A percentile compares a stretch with the other conserved stretches of the same genome.
phyloP scores from a whole-genome alignment of 495 filamentous ascomycete species.

The Penicillium herquei region DNA sequence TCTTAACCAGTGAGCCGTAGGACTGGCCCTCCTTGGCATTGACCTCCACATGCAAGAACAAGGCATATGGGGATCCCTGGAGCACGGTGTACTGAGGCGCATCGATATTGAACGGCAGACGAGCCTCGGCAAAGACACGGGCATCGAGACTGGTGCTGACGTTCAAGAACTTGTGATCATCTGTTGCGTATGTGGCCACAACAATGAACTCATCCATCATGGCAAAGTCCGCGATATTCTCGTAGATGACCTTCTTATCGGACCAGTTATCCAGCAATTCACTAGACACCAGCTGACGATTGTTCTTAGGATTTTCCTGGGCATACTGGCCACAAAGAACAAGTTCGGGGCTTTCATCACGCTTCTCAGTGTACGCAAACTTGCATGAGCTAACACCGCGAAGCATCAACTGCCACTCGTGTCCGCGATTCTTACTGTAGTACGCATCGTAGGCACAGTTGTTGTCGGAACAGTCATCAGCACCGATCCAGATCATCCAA shows the following conservation, averaged over 20 bases:
- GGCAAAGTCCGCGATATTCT: conserved; percentile 78
- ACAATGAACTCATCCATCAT: conserved; percentile 95
- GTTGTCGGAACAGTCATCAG: conserved; percentile 50
- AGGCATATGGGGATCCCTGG: conserved; percentile 85
- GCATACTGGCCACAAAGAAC: conserved; percentile 78
- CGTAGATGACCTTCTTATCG: conserved; percentile 54
- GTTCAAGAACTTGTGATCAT: conserved; percentile 64
- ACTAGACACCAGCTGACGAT: conserved; percentile 68
- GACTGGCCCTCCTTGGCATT: conserved; percentile 56
- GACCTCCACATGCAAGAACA: conserved; percentile 88
- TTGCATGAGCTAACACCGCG: conserved; percentile 73
- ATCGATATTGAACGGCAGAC: conserved; percentile 79
- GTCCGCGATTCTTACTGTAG: conserved; percentile 70
- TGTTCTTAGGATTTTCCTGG: conserved; percentile 56
- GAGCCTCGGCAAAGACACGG: conserved; percentile 71
- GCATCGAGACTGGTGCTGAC: conserved; percentile 84
- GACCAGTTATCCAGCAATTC: conserved; percentile 54
- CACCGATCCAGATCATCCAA: conserved; percentile 89
- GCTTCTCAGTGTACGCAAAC: conserved; percentile 71
- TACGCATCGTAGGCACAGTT: conserved; percentile 70
- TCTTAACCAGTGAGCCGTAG: conserved; percentile 90
- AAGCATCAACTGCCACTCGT: conserved; percentile 67
- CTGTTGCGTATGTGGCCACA: conserved; percentile 68
- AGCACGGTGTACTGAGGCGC: conserved; percentile 86
- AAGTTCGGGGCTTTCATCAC: conserved; percentile 57